Conservation (phyloP, 148 eudicot genomes). For the Pouteria glomerata region DNA sequence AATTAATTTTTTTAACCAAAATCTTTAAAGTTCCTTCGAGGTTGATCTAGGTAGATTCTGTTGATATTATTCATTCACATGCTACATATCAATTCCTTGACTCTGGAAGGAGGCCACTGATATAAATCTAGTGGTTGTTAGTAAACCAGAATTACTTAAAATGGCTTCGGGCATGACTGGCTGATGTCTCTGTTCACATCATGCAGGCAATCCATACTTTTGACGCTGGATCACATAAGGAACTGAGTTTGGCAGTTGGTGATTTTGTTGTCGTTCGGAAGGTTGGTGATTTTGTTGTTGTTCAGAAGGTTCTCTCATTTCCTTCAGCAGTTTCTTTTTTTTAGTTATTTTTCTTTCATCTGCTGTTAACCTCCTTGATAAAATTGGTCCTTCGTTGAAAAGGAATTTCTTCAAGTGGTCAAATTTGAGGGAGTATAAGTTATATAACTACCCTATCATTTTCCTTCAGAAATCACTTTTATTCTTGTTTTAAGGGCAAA, state of each 20-base stretch:
- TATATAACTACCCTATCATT: background rate
- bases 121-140: too few relatives aligned
- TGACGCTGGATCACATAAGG: conserved; percentile 75
- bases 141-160: background rate
- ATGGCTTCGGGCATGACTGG: background rate
- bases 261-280: conserved; percentile 91
- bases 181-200: background rate
- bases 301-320: conserved; percentile 59
- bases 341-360: background rate
- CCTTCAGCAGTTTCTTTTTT: background rate
- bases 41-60: background rate
- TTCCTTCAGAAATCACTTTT: background rate
- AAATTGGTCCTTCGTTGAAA: background rate
- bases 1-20: background rate
- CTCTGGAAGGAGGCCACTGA: background rate
- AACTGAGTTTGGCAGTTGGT: conserved; percentile 80
- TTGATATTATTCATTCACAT: background rate
- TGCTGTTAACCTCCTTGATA: background rate
- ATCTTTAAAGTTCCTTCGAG: background rate
- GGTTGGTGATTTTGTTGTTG: conserved; percentile 92
- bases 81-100: background rate
- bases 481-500: background rate
- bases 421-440: background rate
- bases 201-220: conserved; percentile 70
- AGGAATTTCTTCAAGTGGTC: background rate